Conservation (phyloP, 352 stramenopile species). For the Pythium volutum region DNA sequence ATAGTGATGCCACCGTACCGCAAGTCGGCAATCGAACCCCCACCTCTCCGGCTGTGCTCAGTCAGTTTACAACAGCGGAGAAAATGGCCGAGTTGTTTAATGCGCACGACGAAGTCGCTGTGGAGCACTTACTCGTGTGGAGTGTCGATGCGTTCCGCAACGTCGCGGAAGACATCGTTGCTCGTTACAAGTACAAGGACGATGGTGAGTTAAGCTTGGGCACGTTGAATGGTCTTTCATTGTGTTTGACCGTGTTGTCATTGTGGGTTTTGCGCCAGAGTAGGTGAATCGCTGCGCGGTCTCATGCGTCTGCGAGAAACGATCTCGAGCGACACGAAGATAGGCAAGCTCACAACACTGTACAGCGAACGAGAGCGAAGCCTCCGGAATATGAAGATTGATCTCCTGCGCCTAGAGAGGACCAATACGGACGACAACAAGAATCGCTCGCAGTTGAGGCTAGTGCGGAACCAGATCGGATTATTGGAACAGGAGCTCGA, state of each 20-base stretch:
- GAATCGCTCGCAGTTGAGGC: slow-evolving; percentile 49
- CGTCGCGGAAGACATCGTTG: slow-evolving; percentile 67
- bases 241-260: not conserved
- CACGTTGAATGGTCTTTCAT: no score
- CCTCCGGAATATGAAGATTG: slow-evolving; percentile 57
- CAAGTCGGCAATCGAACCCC: not conserved
- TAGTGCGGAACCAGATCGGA: slow-evolving; percentile 56
- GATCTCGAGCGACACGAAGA: slow-evolving; percentile 56
- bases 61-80: slow-evolving; percentile 40
- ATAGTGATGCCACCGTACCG: not conserved
- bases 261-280: slow-evolving; percentile 13
- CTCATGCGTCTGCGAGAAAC: slow-evolving; percentile 70
- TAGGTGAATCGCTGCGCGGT: slow-evolving; percentile 64
- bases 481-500: slow-evolving; percentile 61
- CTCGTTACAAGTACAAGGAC: slow-evolving; percentile 82
- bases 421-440: slow-evolving; percentile 40
- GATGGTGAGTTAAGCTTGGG: slow-evolving; percentile 57
- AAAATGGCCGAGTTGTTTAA: slow-evolving; percentile 28
- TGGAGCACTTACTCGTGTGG: slow-evolving; percentile 46
- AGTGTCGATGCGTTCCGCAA: slow-evolving; percentile 48
- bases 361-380: slow-evolving; percentile 51
- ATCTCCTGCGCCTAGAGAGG: slow-evolving; percentile 58
- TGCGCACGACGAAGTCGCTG: slow-evolving; percentile 5
- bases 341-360: slow-evolving; percentile 35
- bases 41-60: slow-evolving; percentile 27